Conservation (phyloP, 1,284 basidiomycete genomes). For the Leccinum angustisporum region DNA sequence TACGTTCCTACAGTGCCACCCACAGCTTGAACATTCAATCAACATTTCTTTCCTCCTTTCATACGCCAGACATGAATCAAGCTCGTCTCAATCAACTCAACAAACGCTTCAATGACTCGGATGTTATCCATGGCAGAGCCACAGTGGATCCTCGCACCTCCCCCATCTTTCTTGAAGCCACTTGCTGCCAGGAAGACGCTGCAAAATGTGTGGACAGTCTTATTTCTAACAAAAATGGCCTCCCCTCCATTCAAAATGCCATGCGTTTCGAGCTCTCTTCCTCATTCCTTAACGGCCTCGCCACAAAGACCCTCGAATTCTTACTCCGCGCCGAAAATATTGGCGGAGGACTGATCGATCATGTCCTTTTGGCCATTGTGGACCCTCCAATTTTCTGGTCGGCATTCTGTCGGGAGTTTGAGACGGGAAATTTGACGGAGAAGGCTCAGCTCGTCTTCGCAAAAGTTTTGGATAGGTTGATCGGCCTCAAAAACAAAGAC, state of each 20-base stretch:
- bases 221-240: constrained; percentile 40
- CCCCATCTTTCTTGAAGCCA: constrained; percentile 48
- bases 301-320: constrained; percentile 41
- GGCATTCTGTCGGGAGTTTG: constrained; percentile 41
- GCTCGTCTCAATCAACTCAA: constrained; percentile 23
- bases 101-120: constrained; percentile 30
- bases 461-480: constrained; percentile 53
- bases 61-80: constrained; percentile 15
- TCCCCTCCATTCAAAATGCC: constrained; percentile 42
- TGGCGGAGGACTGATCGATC: constrained; percentile 45
- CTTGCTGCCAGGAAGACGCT: constrained; percentile 42
- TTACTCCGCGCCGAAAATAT: constrained; percentile 45
- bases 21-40: not conserved
- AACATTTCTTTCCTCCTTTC: not conserved
- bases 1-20: not conserved
- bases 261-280: constrained; percentile 45
- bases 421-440: constrained; percentile 36
- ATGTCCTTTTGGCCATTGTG: constrained; percentile 42
- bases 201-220: constrained; percentile 44
- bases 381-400: constrained; percentile 60
- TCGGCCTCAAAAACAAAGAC: constrained; percentile 38
- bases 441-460: constrained; percentile 45
- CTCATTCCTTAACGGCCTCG: constrained; percentile 47
- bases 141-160: constrained; percentile 12
- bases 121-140: constrained; percentile 25